Percentiles rank a stretch among this genome's conserved stretches.
Evolutionary conservation across 2,329 filamentous ascomycete species (phyloP).

Genomic region (Sphaerulina musiva): DNA sequence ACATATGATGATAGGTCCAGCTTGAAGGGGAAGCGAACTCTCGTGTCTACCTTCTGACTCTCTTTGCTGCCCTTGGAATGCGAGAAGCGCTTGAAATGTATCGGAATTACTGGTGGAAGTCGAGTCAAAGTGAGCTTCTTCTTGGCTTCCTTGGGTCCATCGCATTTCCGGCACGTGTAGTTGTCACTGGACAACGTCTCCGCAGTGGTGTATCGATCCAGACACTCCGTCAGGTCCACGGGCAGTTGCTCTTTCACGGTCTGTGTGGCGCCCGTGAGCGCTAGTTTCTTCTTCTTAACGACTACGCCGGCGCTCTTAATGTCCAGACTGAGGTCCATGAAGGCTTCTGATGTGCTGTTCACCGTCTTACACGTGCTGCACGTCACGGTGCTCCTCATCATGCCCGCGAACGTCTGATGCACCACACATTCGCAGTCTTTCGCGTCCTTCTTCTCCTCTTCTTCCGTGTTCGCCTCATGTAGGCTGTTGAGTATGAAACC

Average conservation of each 20-base stretch:
- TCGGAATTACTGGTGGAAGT: slow-evolving; percentile 79
- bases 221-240: slow-evolving; percentile 51
- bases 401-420: slow-evolving; percentile 90
- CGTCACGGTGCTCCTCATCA: slow-evolving; percentile 81
- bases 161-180: slow-evolving; percentile 79
- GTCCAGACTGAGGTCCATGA: slow-evolving; percentile 83
- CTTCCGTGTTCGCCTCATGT: slow-evolving; percentile 63
- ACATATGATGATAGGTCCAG: slow-evolving; percentile 91
- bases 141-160: slow-evolving; percentile 65
- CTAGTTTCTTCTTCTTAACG: slow-evolving; percentile 55
- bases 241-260: slow-evolving; percentile 30
- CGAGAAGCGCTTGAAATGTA: slow-evolving; percentile 67
- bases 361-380: slow-evolving; percentile 81
- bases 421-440: slow-evolving; percentile 75
- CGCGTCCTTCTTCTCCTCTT: slow-evolving; percentile 28
- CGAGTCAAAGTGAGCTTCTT: slow-evolving; percentile 80
- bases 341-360: slow-evolving; percentile 77
- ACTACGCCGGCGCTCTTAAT: slow-evolving; percentile 56
- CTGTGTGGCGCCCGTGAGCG: slow-evolving; percentile 42
- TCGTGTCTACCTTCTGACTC: slow-evolving; percentile 84
- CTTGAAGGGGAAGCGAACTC: slow-evolving; percentile 75
- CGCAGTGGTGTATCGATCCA: slow-evolving; percentile 79
- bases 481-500: slow-evolving; percentile 90
- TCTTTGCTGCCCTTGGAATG: slow-evolving; percentile 51
- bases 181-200: slow-evolving; percentile 70